Conservation (phyloP, 768 basidiomycete genomes). For the Mycena polygramma region DNA sequence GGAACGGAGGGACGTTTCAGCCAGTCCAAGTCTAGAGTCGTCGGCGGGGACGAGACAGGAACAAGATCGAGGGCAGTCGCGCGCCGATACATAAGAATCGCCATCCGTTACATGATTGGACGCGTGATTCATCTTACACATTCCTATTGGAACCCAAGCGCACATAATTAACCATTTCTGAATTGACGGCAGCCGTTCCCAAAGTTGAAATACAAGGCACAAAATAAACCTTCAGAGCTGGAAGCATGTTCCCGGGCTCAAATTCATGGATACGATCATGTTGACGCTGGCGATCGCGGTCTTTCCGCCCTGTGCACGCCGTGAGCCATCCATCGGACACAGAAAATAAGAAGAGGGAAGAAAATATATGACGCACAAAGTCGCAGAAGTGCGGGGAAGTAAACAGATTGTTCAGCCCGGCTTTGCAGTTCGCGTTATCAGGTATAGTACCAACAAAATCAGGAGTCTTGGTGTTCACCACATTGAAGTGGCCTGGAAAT, state of each 20-base stretch:
- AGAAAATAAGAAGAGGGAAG: conserved; percentile 5
- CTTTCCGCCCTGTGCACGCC: conserved; percentile 27
- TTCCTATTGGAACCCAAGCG: too few relatives aligned
- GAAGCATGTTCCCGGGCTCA: conserved; percentile 25
- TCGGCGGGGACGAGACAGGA: too few relatives aligned
- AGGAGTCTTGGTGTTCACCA: conserved; percentile 24
- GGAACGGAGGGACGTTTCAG: too few relatives aligned
- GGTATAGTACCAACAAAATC: conserved; percentile 27
- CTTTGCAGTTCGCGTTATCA: conserved; percentile 28
- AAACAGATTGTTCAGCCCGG: conserved; percentile 29
- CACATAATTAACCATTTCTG: too few relatives aligned
- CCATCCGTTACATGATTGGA: too few relatives aligned
- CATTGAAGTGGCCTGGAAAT: conserved; percentile 24
- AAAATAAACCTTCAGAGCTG: conserved; percentile 2
- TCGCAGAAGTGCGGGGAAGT: conserved; percentile 25
- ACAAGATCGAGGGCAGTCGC: too few relatives aligned
- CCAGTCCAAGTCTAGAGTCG: too few relatives aligned
- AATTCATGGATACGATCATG: conserved; percentile 24
- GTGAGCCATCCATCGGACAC: conserved; percentile 18
- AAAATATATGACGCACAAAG: conserved; percentile 19
- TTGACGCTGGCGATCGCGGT: conserved; percentile 23
- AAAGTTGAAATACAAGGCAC: too few relatives aligned
- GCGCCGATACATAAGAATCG: too few relatives aligned
- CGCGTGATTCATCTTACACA: too few relatives aligned
- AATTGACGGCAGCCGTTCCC: too few relatives aligned